Conservation (phyloP, 495 filamentous ascomycete species). For the Penicillium chermesinum region DNA sequence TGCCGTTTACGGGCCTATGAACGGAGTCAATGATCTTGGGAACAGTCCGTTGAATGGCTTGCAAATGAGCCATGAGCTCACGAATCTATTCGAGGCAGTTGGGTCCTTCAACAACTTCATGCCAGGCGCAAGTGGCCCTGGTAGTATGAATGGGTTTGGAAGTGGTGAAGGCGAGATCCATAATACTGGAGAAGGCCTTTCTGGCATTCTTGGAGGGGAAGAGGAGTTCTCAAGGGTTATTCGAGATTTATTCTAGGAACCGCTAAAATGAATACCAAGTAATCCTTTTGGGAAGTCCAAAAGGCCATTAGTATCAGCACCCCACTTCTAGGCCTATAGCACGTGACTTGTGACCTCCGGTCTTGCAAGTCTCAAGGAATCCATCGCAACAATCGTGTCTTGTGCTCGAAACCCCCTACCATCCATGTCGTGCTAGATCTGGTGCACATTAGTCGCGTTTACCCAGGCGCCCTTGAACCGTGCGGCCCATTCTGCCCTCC, state of each 20-base stretch:
- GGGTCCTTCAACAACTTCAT: constrained; percentile 50
- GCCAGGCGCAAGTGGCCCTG: constrained; percentile 26
- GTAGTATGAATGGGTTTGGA: constrained; percentile 42
- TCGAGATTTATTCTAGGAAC: constrained; percentile 57
- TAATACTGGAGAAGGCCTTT: constrained; percentile 43
- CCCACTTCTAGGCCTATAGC: too few species aligned
- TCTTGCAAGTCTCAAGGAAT: neutral
- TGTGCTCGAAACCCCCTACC: neutral
- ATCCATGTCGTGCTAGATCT: neutral
- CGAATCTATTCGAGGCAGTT: constrained; percentile 66
- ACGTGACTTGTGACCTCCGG: neutral
- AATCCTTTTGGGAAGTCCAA: too few species aligned
- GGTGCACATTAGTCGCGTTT: neutral
- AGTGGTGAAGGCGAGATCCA: constrained; percentile 40
- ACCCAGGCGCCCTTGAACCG: neutral
- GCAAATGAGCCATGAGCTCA: constrained; percentile 61
- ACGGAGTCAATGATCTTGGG: constrained; percentile 43
- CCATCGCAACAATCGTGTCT: neutral
- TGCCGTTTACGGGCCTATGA: constrained; percentile 47
- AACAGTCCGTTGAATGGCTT: constrained; percentile 57
- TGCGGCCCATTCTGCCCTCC: constrained; percentile 16
- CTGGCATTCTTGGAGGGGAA: constrained; percentile 53
- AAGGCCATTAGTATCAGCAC: too few species aligned
- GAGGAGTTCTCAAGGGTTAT: constrained; percentile 61
- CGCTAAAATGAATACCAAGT: too few species aligned